Base-by-base conservation (phyloP, 495 filamentous ascomycete genomes). In the Penicillium daleae region DNA sequence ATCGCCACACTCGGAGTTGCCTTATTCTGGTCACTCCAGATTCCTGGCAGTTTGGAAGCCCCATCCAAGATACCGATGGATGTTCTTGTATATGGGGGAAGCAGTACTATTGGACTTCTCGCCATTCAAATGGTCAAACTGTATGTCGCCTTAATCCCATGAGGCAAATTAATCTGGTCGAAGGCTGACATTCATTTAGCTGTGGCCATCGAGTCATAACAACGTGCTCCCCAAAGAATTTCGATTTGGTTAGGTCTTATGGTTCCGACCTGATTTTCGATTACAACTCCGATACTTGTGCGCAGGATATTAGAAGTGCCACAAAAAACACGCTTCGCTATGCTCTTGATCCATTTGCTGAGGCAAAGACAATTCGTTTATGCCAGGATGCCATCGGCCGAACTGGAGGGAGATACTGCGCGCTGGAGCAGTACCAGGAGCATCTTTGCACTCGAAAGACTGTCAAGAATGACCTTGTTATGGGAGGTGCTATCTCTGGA, bases 171-270 rank as follows among this genome's bases (percentile, higher is more conserved):
- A n/a, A n/a, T n/a, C n/a, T 7, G 29, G 29, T 31, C 29, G 29
- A 31, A 31, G 29, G 22, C 27, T 46, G 19, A 26, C 46, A 8
- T 17, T 22, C 13, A 5, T 22, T n/a, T 46, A 75, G 69, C 0
- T 80, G 76, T 26, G 82, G 83, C 9, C 71, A 76, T 26, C 67
- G 73, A 4, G 76, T 81, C 12, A 78, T 88, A 42, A 72, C 81
- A 6, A 86, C 84, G 0, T 86, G 85, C 61, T 87, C 85, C 0
- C 79, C 81, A 0, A 69, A 67, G 12, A 89, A 89, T 70, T 83
- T 85, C 56, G 75, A 80, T 4, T 69, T 88, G 6, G 80, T 83
- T n/a, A 70, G 74, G 29, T 68, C 59, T 3, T 79, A 79, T 24
- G 87, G 87, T 6, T 86, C 85, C 0, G 75, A 76, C 37, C 63